These are phyloP conservation scores for Rubia balearica DNA, from an alignment of 305 asterid species.

Conservation along the genomic window DNA sequence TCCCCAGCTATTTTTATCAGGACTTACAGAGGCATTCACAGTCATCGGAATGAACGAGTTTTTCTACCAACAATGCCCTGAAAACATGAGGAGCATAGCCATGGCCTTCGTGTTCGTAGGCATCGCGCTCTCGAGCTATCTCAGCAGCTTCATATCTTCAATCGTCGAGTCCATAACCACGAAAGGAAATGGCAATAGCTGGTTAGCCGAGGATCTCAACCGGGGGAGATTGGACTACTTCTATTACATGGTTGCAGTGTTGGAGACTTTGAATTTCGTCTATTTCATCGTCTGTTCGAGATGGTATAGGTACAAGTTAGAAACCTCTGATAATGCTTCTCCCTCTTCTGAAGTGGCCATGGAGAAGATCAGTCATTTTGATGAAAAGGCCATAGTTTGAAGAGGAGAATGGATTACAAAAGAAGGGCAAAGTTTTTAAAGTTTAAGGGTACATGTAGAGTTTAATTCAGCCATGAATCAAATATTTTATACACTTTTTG, in stretches of 20 bases:
- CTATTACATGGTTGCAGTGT: slow-evolving; percentile 31
- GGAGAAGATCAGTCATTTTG: slow-evolving; percentile 9
- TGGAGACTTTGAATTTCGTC: slow-evolving; percentile 27
- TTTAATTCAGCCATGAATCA: too few relatives aligned
- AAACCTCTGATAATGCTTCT: neutral
- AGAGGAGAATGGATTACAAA: neutral
- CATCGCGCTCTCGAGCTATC: slow-evolving; percentile 35
- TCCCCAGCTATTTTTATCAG: slow-evolving; percentile 42
- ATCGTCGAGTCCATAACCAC: slow-evolving; percentile 32
- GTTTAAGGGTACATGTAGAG: too few relatives aligned
- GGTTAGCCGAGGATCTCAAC: slow-evolving; percentile 65
- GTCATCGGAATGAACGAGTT: slow-evolving; percentile 51
- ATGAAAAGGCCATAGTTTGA: neutral
- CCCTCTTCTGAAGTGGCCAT: slow-evolving; percentile 7
- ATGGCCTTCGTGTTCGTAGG: slow-evolving; percentile 51
- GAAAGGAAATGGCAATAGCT: slow-evolving; percentile 24
- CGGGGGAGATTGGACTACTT: slow-evolving; percentile 41
- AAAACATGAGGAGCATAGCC: slow-evolving; percentile 70
- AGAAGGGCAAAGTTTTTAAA: neutral
- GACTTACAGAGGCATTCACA: slow-evolving; percentile 50
- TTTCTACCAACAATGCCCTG: slow-evolving; percentile 70
- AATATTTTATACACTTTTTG: too few relatives aligned
- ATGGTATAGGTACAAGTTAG: slow-evolving; percentile 37
- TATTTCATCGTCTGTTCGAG: slow-evolving; percentile 35
- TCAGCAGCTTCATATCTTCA: slow-evolving; percentile 42